These are phyloP conservation scores for Lodderomyces pseudojiufengensis DNA, from an alignment of 1,139 yeast genomes.

Conservation along the genomic window DNA sequence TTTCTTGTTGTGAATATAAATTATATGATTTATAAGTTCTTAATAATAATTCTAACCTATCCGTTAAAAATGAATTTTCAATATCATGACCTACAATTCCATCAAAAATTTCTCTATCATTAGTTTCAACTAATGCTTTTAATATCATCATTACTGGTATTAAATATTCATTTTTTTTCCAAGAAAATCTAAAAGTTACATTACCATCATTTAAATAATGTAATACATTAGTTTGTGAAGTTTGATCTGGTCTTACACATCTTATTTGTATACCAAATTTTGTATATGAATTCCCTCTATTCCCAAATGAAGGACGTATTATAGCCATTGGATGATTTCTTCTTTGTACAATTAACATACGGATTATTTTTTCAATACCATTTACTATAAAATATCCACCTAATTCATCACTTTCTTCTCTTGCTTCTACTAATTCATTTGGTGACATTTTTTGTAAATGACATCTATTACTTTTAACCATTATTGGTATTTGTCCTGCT, in stretches of 20 bases:
- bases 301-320: conserved; percentile 88
- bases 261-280: conserved; percentile 92
- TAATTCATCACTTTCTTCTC: conserved; percentile 92
- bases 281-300: conserved; percentile 89
- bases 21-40: conserved; percentile 82
- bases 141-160: conserved; percentile 91
- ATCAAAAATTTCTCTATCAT: conserved; percentile 92
- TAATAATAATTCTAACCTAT: conserved; percentile 90
- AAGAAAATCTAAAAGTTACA: conserved; percentile 92
- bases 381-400: conserved; percentile 97
- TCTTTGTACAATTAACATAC: conserved; percentile 97
- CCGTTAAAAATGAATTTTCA: conserved; percentile 88
- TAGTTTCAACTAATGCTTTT: conserved; percentile 86
- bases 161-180: conserved; percentile 94
- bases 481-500: conserved; percentile 87
- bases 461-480: conserved; percentile 88
- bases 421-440: conserved; percentile 65
- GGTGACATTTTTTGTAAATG: conserved; percentile 85
- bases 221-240: conserved; percentile 93
- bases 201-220: conserved; percentile 96
- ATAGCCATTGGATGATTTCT: conserved; percentile 98
- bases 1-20: conserved; percentile 77
- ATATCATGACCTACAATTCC: conserved; percentile 91
- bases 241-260: conserved; percentile 93
- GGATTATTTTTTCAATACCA: conserved; percentile 92